Conservation (phyloP, 2,329 filamentous ascomycete genomes). For the Colletotrichum sp. region DNA sequence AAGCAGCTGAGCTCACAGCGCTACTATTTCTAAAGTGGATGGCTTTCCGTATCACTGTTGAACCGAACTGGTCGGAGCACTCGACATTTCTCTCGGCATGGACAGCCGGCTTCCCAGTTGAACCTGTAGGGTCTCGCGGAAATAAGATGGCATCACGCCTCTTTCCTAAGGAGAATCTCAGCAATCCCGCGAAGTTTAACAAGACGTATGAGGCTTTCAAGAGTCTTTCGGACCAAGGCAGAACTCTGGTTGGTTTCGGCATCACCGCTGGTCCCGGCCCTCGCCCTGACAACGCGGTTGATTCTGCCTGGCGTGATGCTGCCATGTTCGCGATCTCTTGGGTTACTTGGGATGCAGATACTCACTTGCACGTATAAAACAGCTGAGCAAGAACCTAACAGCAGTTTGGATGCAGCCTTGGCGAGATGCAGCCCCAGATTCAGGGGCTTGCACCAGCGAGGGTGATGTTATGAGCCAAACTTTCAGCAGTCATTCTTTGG, state of each 20-base stretch:
- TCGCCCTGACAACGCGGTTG: conserved; percentile 34
- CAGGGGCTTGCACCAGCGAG: conserved; percentile 31
- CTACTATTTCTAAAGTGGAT: neutral
- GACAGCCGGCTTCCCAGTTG: neutral
- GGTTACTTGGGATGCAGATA: neutral
- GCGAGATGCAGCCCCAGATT: conserved; percentile 24
- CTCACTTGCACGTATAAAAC: neutral
- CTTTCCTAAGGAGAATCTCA: neutral
- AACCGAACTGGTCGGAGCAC: neutral
- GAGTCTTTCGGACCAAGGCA: neutral
- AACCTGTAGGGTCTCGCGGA: neutral
- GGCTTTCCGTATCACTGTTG: neutral
- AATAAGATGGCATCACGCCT: neutral
- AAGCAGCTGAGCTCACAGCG: neutral
- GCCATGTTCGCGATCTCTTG: conserved; percentile 35
- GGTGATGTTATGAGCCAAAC: conserved; percentile 30
- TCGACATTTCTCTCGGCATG: neutral
- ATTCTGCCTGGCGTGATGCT: conserved; percentile 50
- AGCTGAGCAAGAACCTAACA: conserved; percentile 29
- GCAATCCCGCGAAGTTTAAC: neutral
- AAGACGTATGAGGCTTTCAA: neutral
- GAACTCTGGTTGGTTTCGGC: neutral
- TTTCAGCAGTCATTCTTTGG: conserved; percentile 32
- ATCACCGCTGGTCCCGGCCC: neutral
- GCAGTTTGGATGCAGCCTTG: conserved; percentile 31